Evolutionary conservation across 1,139 yeast genomes (phyloP).

Genomic region (Lodderomyces margitis): DNA sequence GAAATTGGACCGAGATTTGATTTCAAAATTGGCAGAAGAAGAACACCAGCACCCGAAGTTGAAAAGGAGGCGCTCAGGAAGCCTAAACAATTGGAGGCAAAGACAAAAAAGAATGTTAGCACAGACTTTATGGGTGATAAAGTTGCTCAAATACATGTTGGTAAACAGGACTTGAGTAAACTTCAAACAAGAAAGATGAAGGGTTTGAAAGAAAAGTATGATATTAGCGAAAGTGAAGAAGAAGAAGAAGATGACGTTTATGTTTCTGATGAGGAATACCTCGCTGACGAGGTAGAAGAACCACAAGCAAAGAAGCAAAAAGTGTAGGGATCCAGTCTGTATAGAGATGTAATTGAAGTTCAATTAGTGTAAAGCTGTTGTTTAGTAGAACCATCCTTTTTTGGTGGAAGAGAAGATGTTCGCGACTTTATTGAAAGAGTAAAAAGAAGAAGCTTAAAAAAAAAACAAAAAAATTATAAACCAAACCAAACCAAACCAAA

Average conservation of each 20-base stretch:
- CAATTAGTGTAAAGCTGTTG: too few species aligned
- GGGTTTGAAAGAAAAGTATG: slow-evolving; percentile 86
- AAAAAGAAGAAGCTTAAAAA: not conserved
- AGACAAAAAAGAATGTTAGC: slow-evolving; percentile 84
- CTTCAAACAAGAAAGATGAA: slow-evolving; percentile 98
- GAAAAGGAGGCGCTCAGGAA: slow-evolving; percentile 84
- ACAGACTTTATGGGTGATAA: slow-evolving; percentile 93
- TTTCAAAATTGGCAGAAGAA: slow-evolving; percentile 85
- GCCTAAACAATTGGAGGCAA: slow-evolving; percentile 81
- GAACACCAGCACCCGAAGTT: slow-evolving; percentile 81
- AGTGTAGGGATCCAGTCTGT: slow-evolving; percentile 17
- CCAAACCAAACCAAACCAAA: slow-evolving; percentile 4
- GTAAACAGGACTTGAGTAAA: slow-evolving; percentile 87
- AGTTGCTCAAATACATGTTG: slow-evolving; percentile 94
- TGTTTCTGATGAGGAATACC: slow-evolving; percentile 21
- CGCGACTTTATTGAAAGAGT: not conserved
- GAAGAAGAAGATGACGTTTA: slow-evolving; percentile 30
- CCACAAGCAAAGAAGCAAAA: slow-evolving; percentile 37
- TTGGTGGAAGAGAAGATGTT: too few species aligned
- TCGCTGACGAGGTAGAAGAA: slow-evolving; percentile 30
- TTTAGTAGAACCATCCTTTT: not conserved
- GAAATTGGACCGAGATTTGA: slow-evolving; percentile 97
- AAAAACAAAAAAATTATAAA: slow-evolving; percentile 1
- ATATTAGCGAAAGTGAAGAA: slow-evolving; percentile 60
- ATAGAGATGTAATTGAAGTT: too few species aligned